phyloP scores from a whole-genome alignment of 495 filamentous ascomycete genomes.

The Podospora australis region DNA sequence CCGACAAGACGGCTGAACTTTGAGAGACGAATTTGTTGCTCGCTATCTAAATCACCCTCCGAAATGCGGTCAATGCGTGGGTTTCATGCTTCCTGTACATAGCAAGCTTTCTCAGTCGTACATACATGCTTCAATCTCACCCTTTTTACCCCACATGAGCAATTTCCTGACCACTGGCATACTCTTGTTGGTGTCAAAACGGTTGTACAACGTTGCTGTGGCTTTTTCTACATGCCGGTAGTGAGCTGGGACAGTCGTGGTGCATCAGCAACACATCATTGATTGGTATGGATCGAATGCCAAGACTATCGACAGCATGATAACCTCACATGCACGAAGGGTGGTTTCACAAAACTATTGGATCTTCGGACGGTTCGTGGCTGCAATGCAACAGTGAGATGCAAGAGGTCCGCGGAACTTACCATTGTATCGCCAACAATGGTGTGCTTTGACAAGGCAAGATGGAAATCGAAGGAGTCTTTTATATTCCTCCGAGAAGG shows the following conservation, averaged over 20 bases:
- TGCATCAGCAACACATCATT: neutral
- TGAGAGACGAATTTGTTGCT: too few species aligned
- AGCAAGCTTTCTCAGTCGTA: too few species aligned
- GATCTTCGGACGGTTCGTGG: neutral
- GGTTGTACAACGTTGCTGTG: neutral
- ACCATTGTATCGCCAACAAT: neutral
- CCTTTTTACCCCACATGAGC: too few species aligned
- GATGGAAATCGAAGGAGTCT: too few species aligned
- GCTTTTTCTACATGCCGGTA: neutral
- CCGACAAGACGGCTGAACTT: too few species aligned
- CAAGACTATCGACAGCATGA: neutral
- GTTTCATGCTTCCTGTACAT: too few species aligned
- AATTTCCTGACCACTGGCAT: neutral
- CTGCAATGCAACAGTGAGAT: neutral
- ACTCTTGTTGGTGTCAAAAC: neutral
- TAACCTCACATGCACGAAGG: neutral
- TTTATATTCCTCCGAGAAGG: too few species aligned
- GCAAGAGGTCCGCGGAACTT: neutral
- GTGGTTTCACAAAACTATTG: neutral
- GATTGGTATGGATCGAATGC: neutral
- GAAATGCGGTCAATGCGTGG: too few species aligned
- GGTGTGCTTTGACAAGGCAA: neutral
- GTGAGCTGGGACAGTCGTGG: neutral
- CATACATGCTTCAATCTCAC: too few species aligned
- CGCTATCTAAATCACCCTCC: too few species aligned